Conservation (phyloP, 2,329 filamentous ascomycete species). For the Aspergillus sp. region DNA sequence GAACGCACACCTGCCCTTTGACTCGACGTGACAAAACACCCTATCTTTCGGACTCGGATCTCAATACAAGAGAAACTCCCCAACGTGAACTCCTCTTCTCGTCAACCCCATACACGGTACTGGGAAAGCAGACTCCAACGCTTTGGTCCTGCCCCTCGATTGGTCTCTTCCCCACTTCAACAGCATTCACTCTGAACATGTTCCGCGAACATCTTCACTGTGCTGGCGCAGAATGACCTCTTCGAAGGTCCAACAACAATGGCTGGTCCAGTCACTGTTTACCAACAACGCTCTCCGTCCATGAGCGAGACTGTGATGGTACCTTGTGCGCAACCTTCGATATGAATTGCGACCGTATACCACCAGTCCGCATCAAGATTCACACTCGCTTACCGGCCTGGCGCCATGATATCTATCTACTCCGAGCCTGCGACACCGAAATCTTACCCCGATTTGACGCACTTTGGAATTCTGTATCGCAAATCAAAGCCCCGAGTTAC, state of each 20-base stretch:
- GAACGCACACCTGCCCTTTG: conserved; percentile 19
- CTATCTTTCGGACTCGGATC: background rate
- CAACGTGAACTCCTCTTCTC: background rate
- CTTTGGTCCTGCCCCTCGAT: conserved; percentile 8
- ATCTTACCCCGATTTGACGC: background rate
- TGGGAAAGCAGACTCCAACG: background rate
- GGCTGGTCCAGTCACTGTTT: background rate
- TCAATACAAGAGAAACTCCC: background rate
- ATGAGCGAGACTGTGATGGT: background rate
- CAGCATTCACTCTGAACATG: conserved; percentile 2
- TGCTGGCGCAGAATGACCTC: conserved; percentile 17
- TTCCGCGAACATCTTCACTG: conserved; percentile 10
- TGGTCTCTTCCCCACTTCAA: background rate
- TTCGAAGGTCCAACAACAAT: background rate
- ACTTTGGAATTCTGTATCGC: background rate
- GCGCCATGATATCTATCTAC: background rate
- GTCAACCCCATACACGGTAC: background rate
- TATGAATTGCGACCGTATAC: background rate
- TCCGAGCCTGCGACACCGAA: background rate
- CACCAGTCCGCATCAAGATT: background rate
- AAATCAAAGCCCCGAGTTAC: background rate
- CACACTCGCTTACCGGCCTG: background rate
- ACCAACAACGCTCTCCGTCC: background rate
- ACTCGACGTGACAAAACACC: background rate
- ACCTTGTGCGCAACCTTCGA: background rate